Base-by-base conservation (phyloP, 2,329 filamentous ascomycete species). In the Aureobasidium sp. region DNA sequence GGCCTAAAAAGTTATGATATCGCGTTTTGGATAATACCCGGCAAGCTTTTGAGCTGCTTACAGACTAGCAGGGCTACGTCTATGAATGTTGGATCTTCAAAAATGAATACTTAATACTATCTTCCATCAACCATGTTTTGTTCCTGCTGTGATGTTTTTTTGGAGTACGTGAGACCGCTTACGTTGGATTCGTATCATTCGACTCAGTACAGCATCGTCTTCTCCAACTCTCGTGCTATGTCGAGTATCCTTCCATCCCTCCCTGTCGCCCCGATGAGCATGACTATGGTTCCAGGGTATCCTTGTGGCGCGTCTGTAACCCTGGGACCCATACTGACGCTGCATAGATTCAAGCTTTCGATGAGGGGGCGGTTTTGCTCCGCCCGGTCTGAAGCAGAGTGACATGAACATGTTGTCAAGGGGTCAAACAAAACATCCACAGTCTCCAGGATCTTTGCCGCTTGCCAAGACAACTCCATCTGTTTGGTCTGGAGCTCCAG, bases 1-100 rank as follows among this genome's bases (percentile, higher is more conserved):
- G 55, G 10, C 64, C 57, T 59, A 47, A 47, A 37, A 53, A 50
- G n/a, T 54, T 47, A 59, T 34, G 57, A 59, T 50, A 32, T 59
- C 39, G 42, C 27, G 53, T 57, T 41, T 47, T 57, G 41, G 53
- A 57, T 57, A 34, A 57, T 48, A 58, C 39, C 39, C 39, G 27
- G 54, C 54, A 30, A 48, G 42, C 41, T 15, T 57, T 45, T 34
- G 41, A 45, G 29, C 25, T 32, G 52, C 29, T 36, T 57, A 7
- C 10, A 57, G 53, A 57, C n/a, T 36, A 57, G 50, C 50, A 42
- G 36, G 36, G 21, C 50, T 54, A 54, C 15, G 50, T 54, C 50
- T 57, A 34, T 25, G 36, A 57, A 25, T 16, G 39, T 54, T 41
- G 53, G 39, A 34, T 34, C 1, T 27, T 16, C 6, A 57, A 8